A percentile compares a stretch with the other conserved stretches of the same genome.
Evolutionary conservation across 768 basidiomycete species (phyloP).

Genomic region (Leccinum broughii): DNA sequence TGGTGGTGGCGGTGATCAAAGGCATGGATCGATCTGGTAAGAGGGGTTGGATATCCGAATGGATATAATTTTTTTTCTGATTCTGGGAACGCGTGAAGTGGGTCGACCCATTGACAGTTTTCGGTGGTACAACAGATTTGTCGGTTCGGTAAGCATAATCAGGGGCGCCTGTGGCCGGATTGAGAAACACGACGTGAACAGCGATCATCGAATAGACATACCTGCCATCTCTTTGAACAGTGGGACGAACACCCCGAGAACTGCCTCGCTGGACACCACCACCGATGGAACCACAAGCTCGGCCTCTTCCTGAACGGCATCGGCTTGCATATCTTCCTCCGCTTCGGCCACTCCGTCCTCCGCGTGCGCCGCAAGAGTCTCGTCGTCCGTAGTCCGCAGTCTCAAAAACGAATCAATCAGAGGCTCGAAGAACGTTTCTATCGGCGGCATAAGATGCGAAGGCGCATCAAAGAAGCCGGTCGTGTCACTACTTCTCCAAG

Average conservation of each 20-base stretch:
- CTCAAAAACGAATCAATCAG: conserved; percentile 52
- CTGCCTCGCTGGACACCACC: conserved; percentile 45
- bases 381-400: conserved; percentile 27
- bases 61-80: conserved; percentile 28
- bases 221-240: conserved; percentile 60
- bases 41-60: conserved; percentile 14
- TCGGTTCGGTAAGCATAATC: conserved; percentile 25
- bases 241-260: conserved; percentile 59
- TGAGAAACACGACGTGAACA: conserved; percentile 6
- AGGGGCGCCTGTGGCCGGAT: conserved; percentile 15
- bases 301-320: conserved; percentile 22
- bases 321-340: conserved; percentile 48
- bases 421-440: conserved; percentile 69
- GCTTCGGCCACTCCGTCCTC: conserved; percentile 33
- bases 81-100: conserved; percentile 17
- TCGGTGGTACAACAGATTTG: conserved; percentile 12
- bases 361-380: conserved; percentile 8
- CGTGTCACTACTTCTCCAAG: conserved; percentile 44
- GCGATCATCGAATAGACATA: conserved; percentile 22
- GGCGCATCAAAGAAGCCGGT: conserved; percentile 62
- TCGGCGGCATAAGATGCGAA: conserved; percentile 74
- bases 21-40: conserved; percentile 17
- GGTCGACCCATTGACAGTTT: conserved; percentile 17
- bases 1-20: conserved; percentile 17
- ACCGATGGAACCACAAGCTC: conserved; percentile 24